Base-by-base conservation (phyloP, 1,284 basidiomycete genomes). In the Heterobasidion occidentale region DNA sequence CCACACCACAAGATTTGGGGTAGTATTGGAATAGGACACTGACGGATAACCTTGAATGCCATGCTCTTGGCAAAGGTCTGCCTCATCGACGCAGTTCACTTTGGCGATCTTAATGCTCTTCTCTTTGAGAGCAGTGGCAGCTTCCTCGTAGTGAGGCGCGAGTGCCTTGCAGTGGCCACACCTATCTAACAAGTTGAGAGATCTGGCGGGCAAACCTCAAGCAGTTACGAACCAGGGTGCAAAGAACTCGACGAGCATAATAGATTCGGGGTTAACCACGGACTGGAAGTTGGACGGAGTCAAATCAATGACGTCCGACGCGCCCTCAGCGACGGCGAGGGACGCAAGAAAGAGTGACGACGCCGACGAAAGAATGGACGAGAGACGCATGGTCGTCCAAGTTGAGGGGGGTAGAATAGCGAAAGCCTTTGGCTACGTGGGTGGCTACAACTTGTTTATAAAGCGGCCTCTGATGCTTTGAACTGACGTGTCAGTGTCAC, bases 161-260 rank as follows among this genome's bases (percentile, higher is more conserved):
- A 95, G 80, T 52, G 90, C 88, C 71, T 95, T 94, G 79, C 93
- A 96, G 77, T 94, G 91, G 49, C 91, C 91, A 65, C 90, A 92
- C 88, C 88, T 90, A 17, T 27, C 14, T 7, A 36, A 4, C 33
- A 17, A 54, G 6, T 9, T 45, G 53, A 35, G 53, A 1, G 17
- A 33, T 36, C 62, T 46, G 59, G 54, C 48, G 33, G 15, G 56
- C 20, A 52, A 38, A 51, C 1, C 7, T 20, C 46, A 57, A 57
- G 38, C 36, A 14, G 9, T 2, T 20, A 69, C 72, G 35, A 70
- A 92, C 91, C 91, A 94, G 58, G 92, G 92, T 42, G 92, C 93
- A 70, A 90, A 96, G 84, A 95, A 98, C 79, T 99, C 96, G 64
- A 98, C 91, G 50, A 99, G 82, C 62, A 95, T 87, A 61, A 98